Base-by-base conservation (phyloP, 1,139 yeast species). In the Geotrichum aggregatum region DNA sequence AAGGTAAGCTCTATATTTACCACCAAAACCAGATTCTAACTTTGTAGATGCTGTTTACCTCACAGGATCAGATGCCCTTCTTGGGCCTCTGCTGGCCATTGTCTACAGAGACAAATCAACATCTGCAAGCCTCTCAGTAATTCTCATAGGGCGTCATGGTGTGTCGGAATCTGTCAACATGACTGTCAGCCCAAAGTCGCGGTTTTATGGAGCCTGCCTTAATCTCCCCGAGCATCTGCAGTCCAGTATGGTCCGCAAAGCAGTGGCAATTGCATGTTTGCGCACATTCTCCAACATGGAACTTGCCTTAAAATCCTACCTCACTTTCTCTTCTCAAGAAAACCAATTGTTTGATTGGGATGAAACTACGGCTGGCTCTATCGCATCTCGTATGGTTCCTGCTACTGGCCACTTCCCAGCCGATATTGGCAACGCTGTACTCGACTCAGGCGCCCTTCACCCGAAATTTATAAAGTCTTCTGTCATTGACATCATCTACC, bases 131-230 rank as follows among this genome's bases (percentile, higher is more conserved):
- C 72, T 84, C 18, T 77, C 84, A 52, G 77, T 87, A 1, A 74
- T 84, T 2, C 71, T 88, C 16, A 65, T 91, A 24, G 82, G 92
- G 38, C 77, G 79, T 52, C 82, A 81, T 59, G 98, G 97, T 0
- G 76, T 82, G 30, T 74, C 84, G 5, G 75, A 79, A 16, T 82
- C 80, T 61, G 76, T 77, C 34, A 76, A 83, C 44, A 71, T 89
- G 63, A 79, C 87, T 3, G 68, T 87, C 33, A 79, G 78, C 54
- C 67, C 75, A 0, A 68, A 76, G 40, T 87, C 96, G 1, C 74
- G 87, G 51, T 91, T 82, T 65, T 86, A 78, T 71, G 88, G 86
- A 1, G 94, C 95, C 1, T 80, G 94, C 60, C 80, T 82, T 58
- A 88, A 88, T 62, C 71, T 91, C 47, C 66, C 76, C 0, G 73